A percentile compares a stretch with the other conserved stretches of the same genome.
These are phyloP conservation scores for Imleria badia DNA, from an alignment of 768 basidiomycete species.

Conservation along the genomic window DNA sequence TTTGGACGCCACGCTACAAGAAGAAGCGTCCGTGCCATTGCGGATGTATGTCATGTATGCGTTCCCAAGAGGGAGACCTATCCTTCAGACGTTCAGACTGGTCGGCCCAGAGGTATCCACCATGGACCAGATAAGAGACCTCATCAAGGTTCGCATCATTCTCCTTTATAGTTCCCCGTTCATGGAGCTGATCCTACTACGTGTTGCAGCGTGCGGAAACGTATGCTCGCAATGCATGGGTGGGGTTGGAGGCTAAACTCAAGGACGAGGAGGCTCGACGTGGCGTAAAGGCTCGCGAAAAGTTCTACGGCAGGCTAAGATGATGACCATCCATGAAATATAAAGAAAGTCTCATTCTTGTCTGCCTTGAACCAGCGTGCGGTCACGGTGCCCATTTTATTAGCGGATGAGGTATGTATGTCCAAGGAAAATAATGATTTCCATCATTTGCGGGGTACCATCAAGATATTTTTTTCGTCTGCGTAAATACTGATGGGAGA, in stretches of 20 bases:
- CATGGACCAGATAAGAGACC: slow-evolving; percentile 43
- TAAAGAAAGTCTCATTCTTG: background rate
- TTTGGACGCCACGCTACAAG: slow-evolving; percentile 69
- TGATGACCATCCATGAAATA: slow-evolving; percentile 5
- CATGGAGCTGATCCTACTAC: slow-evolving; percentile 41
- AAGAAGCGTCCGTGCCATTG: slow-evolving; percentile 66
- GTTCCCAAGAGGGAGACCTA: slow-evolving; percentile 43
- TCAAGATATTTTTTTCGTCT: no score
- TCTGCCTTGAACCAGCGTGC: no score
- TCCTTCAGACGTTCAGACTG: slow-evolving; percentile 62
- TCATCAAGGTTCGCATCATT: slow-evolving; percentile 50
- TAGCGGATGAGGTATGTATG: no score
- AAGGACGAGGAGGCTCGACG: slow-evolving; percentile 62
- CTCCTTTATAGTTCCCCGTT: background rate
- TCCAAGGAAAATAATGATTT: no score
- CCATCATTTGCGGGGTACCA: no score
- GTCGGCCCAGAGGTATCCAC: slow-evolving; percentile 63
- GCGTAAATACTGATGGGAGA: no score
- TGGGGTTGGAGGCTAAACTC: slow-evolving; percentile 60
- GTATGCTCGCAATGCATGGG: slow-evolving; percentile 57
- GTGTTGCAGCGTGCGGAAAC: slow-evolving; percentile 62
- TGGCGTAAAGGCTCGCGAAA: slow-evolving; percentile 57
- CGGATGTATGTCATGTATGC: slow-evolving; percentile 66
- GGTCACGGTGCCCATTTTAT: no score
- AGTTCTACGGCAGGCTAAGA: slow-evolving; percentile 37